Evolutionary conservation across 805 yeast species (phyloP).

Genomic region (Metschnikowia bowlesiae): DNA sequence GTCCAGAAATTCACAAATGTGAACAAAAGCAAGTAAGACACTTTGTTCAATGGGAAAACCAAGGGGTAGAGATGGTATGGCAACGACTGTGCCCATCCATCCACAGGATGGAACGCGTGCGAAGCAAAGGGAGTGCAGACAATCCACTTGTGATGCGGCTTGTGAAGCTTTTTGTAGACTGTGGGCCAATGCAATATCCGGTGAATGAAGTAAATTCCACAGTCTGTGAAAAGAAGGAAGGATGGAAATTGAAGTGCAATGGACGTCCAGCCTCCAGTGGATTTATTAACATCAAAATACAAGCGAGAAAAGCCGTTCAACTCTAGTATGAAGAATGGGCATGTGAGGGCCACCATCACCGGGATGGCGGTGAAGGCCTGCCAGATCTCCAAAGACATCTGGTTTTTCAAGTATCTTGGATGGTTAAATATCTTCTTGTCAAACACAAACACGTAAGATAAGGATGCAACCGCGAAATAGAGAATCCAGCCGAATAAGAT

Average conservation of each 20-base stretch:
- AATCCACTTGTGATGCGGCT: slow-evolving; percentile 99
- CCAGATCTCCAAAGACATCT: slow-evolving; percentile 76
- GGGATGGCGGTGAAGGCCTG: slow-evolving; percentile 84
- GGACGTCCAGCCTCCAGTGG: slow-evolving; percentile 66
- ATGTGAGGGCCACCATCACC: slow-evolving; percentile 76
- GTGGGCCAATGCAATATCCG: slow-evolving; percentile 91
- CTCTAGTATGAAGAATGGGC: slow-evolving; percentile 87
- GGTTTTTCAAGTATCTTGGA: slow-evolving; percentile 93
- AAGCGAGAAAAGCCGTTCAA: slow-evolving; percentile 77
- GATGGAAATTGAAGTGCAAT: slow-evolving; percentile 63
- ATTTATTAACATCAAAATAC: slow-evolving; percentile 60
- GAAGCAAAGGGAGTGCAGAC: slow-evolving; percentile 98
- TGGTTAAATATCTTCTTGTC: slow-evolving; percentile 91
- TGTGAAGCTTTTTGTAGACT: slow-evolving; percentile 82
- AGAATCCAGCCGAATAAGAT: slow-evolving; percentile 83
- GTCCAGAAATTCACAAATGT: slow-evolving; percentile 97
- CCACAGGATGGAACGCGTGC: slow-evolving; percentile 98
- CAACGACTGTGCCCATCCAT: slow-evolving; percentile 87
- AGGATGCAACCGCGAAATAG: slow-evolving; percentile 68
- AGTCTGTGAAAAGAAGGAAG: slow-evolving; percentile 90
- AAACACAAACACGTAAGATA: slow-evolving; percentile 75
- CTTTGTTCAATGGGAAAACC: slow-evolving; percentile 86
- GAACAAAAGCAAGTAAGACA: slow-evolving; percentile 75
- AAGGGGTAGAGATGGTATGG: slow-evolving; percentile 94
- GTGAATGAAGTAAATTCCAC: slow-evolving; percentile 87